Percentiles rank a stretch among this genome's conserved stretches.
Conservation (phyloP, 305 asterid genomes). For the Ilex paraguariensis region DNA sequence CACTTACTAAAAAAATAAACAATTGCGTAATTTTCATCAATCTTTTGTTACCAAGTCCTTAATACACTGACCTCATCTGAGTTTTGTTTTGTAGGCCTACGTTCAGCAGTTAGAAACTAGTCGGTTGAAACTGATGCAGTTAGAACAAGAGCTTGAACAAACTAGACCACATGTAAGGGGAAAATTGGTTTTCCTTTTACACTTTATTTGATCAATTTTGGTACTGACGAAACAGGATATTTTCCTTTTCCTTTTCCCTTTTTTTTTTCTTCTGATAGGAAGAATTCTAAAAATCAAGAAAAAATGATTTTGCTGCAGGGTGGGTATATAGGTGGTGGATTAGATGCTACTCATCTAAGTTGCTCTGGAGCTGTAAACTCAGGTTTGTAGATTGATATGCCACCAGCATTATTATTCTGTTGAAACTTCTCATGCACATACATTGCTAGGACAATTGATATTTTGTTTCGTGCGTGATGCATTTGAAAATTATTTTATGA, state of each 20-base stretch:
- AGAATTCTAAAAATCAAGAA: slow-evolving; percentile 14
- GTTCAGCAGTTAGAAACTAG: slow-evolving; percentile 93
- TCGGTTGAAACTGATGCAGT: slow-evolving; percentile 62
- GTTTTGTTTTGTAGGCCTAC: slow-evolving; percentile 55
- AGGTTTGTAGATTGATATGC: slow-evolving; percentile 43
- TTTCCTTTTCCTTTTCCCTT: background rate
- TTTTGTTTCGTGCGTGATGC: slow-evolving; percentile 3
- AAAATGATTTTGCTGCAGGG: slow-evolving; percentile 42
- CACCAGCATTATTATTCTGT: background rate
- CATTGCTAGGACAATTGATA: background rate
- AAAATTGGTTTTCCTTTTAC: slow-evolving; percentile 4
- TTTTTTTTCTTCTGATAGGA: slow-evolving; percentile 1
- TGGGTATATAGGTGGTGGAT: slow-evolving; percentile 33
- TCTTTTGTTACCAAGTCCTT: background rate
- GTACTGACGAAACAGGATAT: background rate
- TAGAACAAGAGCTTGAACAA: slow-evolving; percentile 86
- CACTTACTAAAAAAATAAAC: background rate
- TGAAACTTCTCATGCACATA: background rate
- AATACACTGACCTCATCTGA: background rate
- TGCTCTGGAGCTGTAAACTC: slow-evolving; percentile 51
- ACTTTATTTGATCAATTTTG: slow-evolving; percentile 7
- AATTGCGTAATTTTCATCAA: no score
- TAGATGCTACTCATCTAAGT: slow-evolving; percentile 52
- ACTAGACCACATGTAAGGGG: slow-evolving; percentile 64
- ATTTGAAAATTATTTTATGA: slow-evolving; percentile 14